These are phyloP conservation scores for Chytriomyces sp. DNA, from an alignment of 192 early-diverging fungal species.

Conservation along the genomic window DNA sequence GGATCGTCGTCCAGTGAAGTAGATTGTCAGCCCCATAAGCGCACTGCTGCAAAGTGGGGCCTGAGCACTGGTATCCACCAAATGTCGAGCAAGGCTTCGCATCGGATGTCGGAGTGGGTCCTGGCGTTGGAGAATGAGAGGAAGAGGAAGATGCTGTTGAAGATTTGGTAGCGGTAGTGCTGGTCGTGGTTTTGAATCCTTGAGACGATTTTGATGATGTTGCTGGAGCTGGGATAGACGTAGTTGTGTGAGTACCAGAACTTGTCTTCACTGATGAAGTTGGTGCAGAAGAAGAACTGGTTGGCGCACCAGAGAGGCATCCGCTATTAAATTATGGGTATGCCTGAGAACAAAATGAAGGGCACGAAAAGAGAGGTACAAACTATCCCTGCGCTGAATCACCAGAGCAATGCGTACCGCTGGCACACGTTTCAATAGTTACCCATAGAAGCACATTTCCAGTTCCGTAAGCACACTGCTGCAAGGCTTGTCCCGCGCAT, in stretches of 20 bases:
- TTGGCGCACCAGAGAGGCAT: not conserved
- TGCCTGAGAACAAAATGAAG: too few species aligned
- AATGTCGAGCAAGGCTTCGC: too few species aligned
- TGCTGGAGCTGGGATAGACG: not conserved
- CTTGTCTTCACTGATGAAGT: too few species aligned
- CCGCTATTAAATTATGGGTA: too few species aligned
- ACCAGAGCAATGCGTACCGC: not conserved
- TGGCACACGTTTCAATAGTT: not conserved
- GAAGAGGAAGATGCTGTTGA: too few species aligned
- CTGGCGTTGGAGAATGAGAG: too few species aligned
- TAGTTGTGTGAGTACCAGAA: not conserved
- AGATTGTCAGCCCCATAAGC: not conserved
- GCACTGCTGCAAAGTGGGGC: conserved; percentile 3
- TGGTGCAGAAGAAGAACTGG: too few species aligned
- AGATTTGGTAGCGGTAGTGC: conserved; percentile 23
- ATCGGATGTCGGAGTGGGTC: too few species aligned
- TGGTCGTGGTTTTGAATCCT: not conserved
- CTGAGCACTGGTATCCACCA: not conserved
- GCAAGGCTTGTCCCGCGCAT: not conserved
- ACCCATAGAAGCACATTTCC: not conserved
- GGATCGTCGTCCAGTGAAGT: not conserved
- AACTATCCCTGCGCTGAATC: not conserved
- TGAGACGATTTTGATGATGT: not conserved
- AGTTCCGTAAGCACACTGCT: conserved; percentile 8
- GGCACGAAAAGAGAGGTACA: too few species aligned